These are phyloP conservation scores for Diaporthe australafricana DNA, from an alignment of 2,329 filamentous ascomycete species.

Conservation along the genomic window DNA sequence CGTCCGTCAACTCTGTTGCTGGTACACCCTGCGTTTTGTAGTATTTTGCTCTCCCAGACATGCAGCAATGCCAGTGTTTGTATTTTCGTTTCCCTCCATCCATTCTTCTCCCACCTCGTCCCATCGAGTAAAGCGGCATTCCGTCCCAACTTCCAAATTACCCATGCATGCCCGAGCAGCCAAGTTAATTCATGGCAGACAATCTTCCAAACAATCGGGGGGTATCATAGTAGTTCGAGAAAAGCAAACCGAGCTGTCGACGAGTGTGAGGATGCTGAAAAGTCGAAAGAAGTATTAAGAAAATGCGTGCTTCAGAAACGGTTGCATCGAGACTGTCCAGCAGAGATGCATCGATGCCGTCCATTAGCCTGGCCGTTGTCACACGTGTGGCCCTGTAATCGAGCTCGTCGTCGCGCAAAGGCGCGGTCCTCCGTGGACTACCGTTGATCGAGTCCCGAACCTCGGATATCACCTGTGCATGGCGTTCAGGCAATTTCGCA, in stretches of 20 bases:
- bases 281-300: slow-evolving; percentile 14
- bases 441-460: not conserved
- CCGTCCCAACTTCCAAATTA: slow-evolving; percentile 27
- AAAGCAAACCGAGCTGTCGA: slow-evolving; percentile 22
- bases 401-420: not conserved
- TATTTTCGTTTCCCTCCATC: not conserved
- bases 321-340: slow-evolving; percentile 28
- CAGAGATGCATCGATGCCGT: slow-evolving; percentile 24
- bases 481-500: not conserved
- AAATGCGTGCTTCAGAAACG: slow-evolving; percentile 1
- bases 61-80: slow-evolving; percentile 18
- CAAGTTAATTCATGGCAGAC: slow-evolving; percentile 20
- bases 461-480: slow-evolving; percentile 1
- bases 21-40: not conserved
- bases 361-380: slow-evolving; percentile 7
- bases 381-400: not conserved
- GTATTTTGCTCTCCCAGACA: slow-evolving; percentile 5
- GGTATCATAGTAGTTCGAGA: slow-evolving; percentile 31
- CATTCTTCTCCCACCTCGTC: not conserved
- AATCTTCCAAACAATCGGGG: slow-evolving; percentile 25
- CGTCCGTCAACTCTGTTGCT: slow-evolving; percentile 1
- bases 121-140: slow-evolving; percentile 12
- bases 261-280: slow-evolving; percentile 18
- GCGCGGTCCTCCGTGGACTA: not conserved
- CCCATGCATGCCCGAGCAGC: slow-evolving; percentile 24